phyloP scores from a whole-genome alignment of 805 yeast species.

The Candida patagonica region DNA sequence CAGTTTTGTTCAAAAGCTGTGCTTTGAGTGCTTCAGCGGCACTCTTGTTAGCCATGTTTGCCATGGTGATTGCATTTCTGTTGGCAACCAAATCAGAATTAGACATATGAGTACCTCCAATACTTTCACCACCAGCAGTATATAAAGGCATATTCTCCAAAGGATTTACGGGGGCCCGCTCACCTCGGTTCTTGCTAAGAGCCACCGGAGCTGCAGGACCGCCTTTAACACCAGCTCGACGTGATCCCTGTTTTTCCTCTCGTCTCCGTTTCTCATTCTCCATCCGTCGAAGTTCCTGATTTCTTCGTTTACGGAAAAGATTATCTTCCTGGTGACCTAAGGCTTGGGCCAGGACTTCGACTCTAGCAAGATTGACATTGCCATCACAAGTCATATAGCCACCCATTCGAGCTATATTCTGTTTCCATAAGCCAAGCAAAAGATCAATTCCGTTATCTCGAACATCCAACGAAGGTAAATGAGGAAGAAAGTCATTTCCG shows the following conservation, averaged over 20 bases:
- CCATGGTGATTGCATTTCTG: slow-evolving; percentile 52
- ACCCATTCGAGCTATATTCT: slow-evolving; percentile 51
- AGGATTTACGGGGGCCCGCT: slow-evolving; percentile 64
- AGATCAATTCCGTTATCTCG: slow-evolving; percentile 89
- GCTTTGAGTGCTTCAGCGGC: slow-evolving; percentile 55
- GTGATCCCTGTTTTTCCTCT: slow-evolving; percentile 29
- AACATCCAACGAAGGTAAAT: slow-evolving; percentile 87
- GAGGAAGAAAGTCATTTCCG: slow-evolving; percentile 97
- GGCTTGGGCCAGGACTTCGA: slow-evolving; percentile 55
- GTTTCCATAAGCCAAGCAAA: slow-evolving; percentile 77
- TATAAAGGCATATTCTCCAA: slow-evolving; percentile 66
- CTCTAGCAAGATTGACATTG: slow-evolving; percentile 60
- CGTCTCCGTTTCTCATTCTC: slow-evolving; percentile 55
- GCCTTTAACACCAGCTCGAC: slow-evolving; percentile 5
- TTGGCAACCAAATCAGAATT: slow-evolving; percentile 64
- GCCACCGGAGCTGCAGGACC: slow-evolving; percentile 24
- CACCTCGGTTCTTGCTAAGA: slow-evolving; percentile 46
- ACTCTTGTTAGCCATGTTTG: slow-evolving; percentile 59
- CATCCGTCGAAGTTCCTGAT: slow-evolving; percentile 58
- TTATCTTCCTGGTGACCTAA: slow-evolving; percentile 68
- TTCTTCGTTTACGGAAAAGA: slow-evolving; percentile 62
- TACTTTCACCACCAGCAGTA: slow-evolving; percentile 64
- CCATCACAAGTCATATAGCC: slow-evolving; percentile 91
- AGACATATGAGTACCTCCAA: slow-evolving; percentile 55
- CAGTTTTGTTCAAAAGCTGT: slow-evolving; percentile 20